These are phyloP conservation scores for Spergularia marina DNA, from an alignment of 148 eudicot genomes.

Conservation along the genomic window DNA sequence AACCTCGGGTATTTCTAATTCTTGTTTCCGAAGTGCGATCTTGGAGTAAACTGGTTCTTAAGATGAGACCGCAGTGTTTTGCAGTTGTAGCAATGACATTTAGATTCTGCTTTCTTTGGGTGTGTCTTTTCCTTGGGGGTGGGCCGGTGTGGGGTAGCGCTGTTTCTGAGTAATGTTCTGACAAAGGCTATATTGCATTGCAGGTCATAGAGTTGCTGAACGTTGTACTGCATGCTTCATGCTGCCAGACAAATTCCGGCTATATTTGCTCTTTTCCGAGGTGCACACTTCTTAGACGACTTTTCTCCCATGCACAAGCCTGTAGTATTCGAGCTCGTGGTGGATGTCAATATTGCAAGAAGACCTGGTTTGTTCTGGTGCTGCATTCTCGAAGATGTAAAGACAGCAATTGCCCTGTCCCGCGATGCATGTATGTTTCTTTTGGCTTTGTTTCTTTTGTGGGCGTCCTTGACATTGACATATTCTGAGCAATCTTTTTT, in stretches of 20 bases:
- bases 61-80: neutral
- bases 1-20: neutral
- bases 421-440: constrained; percentile 60
- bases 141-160: too few species aligned
- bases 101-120: too few species aligned
- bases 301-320: constrained; percentile 42
- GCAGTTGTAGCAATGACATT: neutral
- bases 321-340: constrained; percentile 41
- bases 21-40: neutral
- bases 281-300: constrained; percentile 37
- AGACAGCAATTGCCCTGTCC: constrained; percentile 51
- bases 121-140: too few species aligned
- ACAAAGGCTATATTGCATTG: constrained; percentile 17
- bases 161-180: neutral
- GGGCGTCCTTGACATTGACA: neutral
- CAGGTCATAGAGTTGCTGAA: constrained; percentile 47
- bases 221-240: constrained; percentile 46
- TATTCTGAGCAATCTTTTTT: neutral
- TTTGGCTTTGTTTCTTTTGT: neutral
- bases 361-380: constrained; percentile 41
- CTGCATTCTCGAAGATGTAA: constrained; percentile 51
- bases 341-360: constrained; percentile 46
- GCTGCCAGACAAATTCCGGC: constrained; percentile 30
- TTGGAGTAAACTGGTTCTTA: neutral
- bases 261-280: constrained; percentile 45